Evolutionary conservation across 2,329 filamentous ascomycete genomes (phyloP).

Genomic region (Tolypocladium sp.): DNA sequence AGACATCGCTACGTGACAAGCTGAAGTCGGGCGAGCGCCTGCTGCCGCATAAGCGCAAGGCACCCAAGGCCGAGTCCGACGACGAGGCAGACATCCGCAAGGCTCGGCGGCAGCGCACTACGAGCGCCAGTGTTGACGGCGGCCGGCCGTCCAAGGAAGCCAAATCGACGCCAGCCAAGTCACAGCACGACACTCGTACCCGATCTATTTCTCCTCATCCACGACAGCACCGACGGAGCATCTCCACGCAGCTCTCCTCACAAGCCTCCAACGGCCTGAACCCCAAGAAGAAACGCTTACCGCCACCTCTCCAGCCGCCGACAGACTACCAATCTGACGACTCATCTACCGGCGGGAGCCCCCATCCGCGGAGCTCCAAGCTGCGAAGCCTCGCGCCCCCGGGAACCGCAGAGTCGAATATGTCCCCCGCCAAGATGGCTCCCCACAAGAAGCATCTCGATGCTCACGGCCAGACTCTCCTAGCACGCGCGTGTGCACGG

Average conservation of each 20-base stretch:
- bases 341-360: slow-evolving; percentile 51
- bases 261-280: slow-evolving; percentile 44
- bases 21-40: slow-evolving; percentile 37
- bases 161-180: slow-evolving; percentile 21
- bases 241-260: slow-evolving; percentile 53
- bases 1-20: slow-evolving; percentile 36
- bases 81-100: slow-evolving; percentile 48
- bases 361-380: slow-evolving; percentile 49
- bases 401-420: slow-evolving; percentile 46
- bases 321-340: slow-evolving; percentile 61
- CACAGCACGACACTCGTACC: slow-evolving; percentile 19
- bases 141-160: slow-evolving; percentile 20
- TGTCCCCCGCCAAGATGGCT: slow-evolving; percentile 58
- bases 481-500: slow-evolving; percentile 83
- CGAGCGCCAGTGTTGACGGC: slow-evolving; percentile 31
- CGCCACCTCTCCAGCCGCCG: slow-evolving; percentile 47
- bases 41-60: slow-evolving; percentile 43
- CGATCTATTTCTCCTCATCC: slow-evolving; percentile 52
- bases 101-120: slow-evolving; percentile 42
- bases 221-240: slow-evolving; percentile 51
- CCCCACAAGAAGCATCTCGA: slow-evolving; percentile 83
- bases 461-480: slow-evolving; percentile 80
- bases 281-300: slow-evolving; percentile 52
- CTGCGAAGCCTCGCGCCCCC: slow-evolving; percentile 47
- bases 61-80: slow-evolving; percentile 44